Evolutionary conservation across 225 moss, liverwort and hornwort species (phyloP), one percentile per base, ranked within the genome.

Genomic region (Bryoerythrophyllum caledonicum): DNA sequence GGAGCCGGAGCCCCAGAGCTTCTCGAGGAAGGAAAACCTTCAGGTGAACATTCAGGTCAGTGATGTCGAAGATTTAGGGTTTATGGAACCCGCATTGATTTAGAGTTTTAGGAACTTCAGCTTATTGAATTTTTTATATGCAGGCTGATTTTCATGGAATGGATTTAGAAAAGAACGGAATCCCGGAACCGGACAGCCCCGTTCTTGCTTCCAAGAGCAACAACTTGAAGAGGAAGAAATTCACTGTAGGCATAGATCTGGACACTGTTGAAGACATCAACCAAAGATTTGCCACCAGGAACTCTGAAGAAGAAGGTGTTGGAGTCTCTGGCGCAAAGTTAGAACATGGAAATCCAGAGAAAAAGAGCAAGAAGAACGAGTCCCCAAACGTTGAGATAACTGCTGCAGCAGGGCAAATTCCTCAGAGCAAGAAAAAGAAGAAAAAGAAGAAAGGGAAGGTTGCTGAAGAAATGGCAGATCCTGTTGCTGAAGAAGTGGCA

Each of bases 201-300:
- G 48, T 61, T 32, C 4, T 5, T 38, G 30, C 62, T 34, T 55
- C 64, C 40, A 85, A 77, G 70, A 37, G 57, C 48, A 49, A n/a
- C n/a, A n/a, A 17, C 8, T 38, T 63, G 28, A 88, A 82, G 75
- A 75, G 78, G 35, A 84, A 84, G 71, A 75, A 81, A 28, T 78
- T 74, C 54, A 78, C 15, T 48, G 76, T 72, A 70, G 73, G 72
- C 28, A 60, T 79, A 54, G 60, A 79, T 63, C 55, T 74, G 56
- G 65, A 60, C 48, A 61, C 19, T 46, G 70, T 60, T 67, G 86
- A 78, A 53, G 60, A 77, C 49, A 26, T 54, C 11, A 46, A 77
- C 35, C n/a, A 62, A 63, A 74, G 68, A 41, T 43, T 55, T 44
- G 46, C 32, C 32, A 30, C n/a, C 30, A 30, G 15, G n/a, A 21